Base-by-base conservation (phyloP, 23 red algal genomes). In the Porphyridium purpureum region DNA sequence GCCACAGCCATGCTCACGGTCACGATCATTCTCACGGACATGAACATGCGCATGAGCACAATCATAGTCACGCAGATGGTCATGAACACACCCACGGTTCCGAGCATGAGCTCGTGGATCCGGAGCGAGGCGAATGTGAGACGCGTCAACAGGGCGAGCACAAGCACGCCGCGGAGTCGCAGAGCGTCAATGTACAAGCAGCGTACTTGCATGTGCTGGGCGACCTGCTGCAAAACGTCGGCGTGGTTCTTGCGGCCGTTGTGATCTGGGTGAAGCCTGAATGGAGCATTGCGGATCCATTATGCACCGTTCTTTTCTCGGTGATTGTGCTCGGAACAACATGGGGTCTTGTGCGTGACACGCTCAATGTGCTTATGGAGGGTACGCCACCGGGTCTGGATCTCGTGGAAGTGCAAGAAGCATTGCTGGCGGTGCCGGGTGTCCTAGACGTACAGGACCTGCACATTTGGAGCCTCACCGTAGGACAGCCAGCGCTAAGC, bases 121-220 rank as follows among this genome's bases (percentile, higher is more conserved):
- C n/a, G n/a, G n/a, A n/a, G n/a, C n/a, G n/a, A n/a, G n/a, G n/a
- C n/a, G n/a, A n/a, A n/a, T n/a, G n/a, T n/a, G n/a, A n/a, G n/a
- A n/a, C n/a, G n/a, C n/a, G n/a, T n/a, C n/a, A n/a, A n/a, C n/a
- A n/a, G n/a, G n/a, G n/a, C n/a, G n/a, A n/a, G n/a, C n/a, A n/a
- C n/a, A n/a, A n/a, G n/a, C n/a, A n/a, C n/a, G n/a, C n/a, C n/a
- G n/a, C n/a, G n/a, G 58, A 60, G 51, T 5, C 4, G 11, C 38
- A 60, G 46, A 78, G 57, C 51, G 29, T 76, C 32, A 94, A 84
- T 41, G 47, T 94, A 1, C 66, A 55, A 19, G 87, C 87, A 11
- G 87, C 87, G 11, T 84, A 94, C 52, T 55, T 94, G 34, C 87
- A 94, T 49, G 87, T 79, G 22, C 77, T 94, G 29, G 87, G 87